Evolutionary conservation across 306 rosid genomes (phyloP).

Genomic region (Cucurbita maxima): DNA sequence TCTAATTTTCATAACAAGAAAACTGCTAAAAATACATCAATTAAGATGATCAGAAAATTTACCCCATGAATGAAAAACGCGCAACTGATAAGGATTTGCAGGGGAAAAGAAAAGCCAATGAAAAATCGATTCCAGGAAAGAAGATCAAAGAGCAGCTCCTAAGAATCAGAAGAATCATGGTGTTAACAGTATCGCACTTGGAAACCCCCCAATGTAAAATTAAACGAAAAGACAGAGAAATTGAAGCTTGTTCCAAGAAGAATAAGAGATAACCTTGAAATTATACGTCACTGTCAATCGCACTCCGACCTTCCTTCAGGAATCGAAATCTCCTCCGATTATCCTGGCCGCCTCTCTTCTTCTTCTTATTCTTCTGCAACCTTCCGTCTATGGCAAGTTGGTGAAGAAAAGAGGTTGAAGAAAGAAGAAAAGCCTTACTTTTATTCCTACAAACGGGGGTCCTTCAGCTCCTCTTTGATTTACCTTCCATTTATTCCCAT

Average conservation of each 20-base stretch:
- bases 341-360: neutral
- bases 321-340: conserved; percentile 4
- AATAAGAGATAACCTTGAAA: conserved; percentile 10
- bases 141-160: conserved; percentile 14
- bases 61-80: conserved; percentile 49
- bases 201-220: neutral
- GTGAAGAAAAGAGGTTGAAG: neutral
- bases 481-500: too few relatives aligned
- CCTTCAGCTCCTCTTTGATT: neutral
- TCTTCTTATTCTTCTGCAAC: neutral
- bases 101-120: conserved; percentile 5
- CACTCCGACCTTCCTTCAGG: conserved; percentile 11
- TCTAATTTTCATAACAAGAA: neutral
- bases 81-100: conserved; percentile 5
- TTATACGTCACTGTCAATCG: neutral
- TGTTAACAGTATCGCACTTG: neutral
- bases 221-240: neutral
- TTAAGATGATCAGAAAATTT: conserved; percentile 16
- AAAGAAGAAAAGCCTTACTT: neutral
- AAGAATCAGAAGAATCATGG: conserved; percentile 5
- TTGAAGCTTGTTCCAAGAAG: neutral
- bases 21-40: neutral
- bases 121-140: conserved; percentile 20
- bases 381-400: neutral
- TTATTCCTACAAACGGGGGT: neutral